Conservation (phyloP, 2,329 filamentous ascomycete genomes). For the Pleurostoma richardsiae region DNA sequence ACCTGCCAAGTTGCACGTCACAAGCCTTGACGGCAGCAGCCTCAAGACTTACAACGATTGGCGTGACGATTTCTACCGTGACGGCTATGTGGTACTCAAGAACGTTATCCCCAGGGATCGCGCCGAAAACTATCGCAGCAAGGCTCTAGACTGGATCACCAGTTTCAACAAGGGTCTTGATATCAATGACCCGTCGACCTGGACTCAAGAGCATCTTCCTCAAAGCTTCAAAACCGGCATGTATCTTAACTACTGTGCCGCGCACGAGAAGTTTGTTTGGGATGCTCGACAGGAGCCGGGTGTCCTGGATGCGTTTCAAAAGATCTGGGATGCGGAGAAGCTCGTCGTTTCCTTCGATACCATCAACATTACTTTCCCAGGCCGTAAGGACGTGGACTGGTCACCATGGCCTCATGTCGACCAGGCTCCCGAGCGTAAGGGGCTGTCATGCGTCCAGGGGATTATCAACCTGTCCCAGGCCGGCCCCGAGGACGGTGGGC, state of each 20-base stretch:
- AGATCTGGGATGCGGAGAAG: conserved; percentile 18
- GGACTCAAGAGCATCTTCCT: neutral
- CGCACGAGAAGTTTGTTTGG: neutral
- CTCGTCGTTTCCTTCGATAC: conserved; percentile 28
- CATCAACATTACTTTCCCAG: conserved; percentile 29
- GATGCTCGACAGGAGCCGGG: neutral
- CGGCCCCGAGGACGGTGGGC: conserved; percentile 29
- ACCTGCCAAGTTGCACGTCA: too few relatives aligned
- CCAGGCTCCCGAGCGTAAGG: conserved; percentile 16
- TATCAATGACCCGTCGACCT: neutral
- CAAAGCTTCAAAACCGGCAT: neutral
- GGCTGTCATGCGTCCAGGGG: conserved; percentile 21
- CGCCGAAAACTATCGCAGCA: neutral
- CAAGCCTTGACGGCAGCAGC: too few relatives aligned
- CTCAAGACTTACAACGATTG: neutral
- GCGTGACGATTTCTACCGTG: neutral
- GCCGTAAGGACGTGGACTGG: conserved; percentile 18
- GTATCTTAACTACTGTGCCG: neutral
- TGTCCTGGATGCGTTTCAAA: neutral
- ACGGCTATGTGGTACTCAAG: neutral
- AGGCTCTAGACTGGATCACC: neutral
- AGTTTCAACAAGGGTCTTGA: neutral
- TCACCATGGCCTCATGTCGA: conserved; percentile 29
- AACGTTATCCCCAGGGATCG: neutral
- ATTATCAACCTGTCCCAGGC: conserved; percentile 21